Evolutionary conservation across 2,329 filamentous ascomycete genomes (phyloP), one percentile per base, ranked within the genome.

Genomic region (Pseudonectria buxi): DNA sequence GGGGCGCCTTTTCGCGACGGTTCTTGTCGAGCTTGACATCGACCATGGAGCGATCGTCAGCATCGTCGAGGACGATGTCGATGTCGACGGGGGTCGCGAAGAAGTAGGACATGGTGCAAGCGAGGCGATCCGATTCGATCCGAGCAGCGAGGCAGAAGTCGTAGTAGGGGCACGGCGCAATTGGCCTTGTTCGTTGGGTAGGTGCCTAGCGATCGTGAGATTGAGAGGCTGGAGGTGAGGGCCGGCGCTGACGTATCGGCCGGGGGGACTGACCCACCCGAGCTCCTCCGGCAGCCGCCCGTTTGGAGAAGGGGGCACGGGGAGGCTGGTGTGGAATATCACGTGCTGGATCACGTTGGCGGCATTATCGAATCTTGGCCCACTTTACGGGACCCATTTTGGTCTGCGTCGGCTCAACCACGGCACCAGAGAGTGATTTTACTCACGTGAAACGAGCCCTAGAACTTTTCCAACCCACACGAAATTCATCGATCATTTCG

Each of bases 21-120:
- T 89, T 94, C 80, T 96, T 96, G 69, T 96, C 92, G 50, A 95
- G 83, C 76, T 95, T 95, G 68, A 95, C 86, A 60, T 98, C 92
- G 47, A 98, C 88, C 67, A 92, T 94, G 54, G 87, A 81, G 56
- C 92, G 83, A 54, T 95, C 86, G 67, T 96, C 92, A 62, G 81
- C 81, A 67, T 95, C 87, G 56, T 95, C 87, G 53, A 98, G 86
- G 54, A 96, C 88, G 59, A 98, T 84, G 69, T 98, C 92, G 69
- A 98, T 98, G 67, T 98, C 92, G 65, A 98, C 86, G 36, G 92
- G 92, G 41, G 90, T 95, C 52, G 89, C 89, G 72, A 96, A 98
- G 71, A 94, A 94, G 69, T 94, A 94, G 51, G 92, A 94, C 92
- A 96, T 95, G 52, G 48, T 62, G 54, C 51, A 45, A 40, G 37